Evolutionary conservation across 305 asterid genomes (phyloP).

Genomic region (Solanum hybrid): DNA sequence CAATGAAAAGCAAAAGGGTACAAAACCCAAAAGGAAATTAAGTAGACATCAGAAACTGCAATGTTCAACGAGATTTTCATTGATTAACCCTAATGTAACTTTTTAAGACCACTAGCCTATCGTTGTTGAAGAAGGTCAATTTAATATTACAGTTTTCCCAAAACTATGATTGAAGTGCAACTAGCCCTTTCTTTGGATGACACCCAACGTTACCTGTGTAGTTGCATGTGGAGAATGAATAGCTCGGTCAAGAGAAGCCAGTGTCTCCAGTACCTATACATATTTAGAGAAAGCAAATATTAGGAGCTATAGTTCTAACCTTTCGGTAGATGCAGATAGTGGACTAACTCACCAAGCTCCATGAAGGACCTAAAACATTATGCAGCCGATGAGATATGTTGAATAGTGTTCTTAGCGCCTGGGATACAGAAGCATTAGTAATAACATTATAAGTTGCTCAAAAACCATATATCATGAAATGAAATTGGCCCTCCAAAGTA

Average conservation of each 20-base stretch:
- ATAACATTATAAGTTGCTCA: background rate
- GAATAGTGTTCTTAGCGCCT: conserved; percentile 97
- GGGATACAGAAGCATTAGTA: conserved; percentile 8
- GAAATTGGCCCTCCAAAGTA: background rate
- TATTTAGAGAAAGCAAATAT: conserved; percentile 13
- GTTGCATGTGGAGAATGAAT: conserved; percentile 97
- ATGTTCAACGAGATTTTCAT: background rate
- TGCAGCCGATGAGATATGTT: conserved; percentile 91
- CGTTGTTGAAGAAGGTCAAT: background rate
- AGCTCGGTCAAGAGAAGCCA: conserved; percentile 90
- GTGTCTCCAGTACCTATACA: conserved; percentile 85
- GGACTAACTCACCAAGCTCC: conserved; percentile 78
- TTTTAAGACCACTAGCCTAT: background rate
- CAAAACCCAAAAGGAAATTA: background rate
- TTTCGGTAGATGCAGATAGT: conserved; percentile 7
- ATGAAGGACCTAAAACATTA: conserved; percentile 92
- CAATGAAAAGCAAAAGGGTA: background rate
- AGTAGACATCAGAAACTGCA: background rate
- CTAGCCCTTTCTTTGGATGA: background rate
- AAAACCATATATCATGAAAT: background rate
- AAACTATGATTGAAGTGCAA: background rate
- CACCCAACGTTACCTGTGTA: conserved; percentile 55
- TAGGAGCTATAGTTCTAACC: background rate
- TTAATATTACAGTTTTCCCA: background rate
- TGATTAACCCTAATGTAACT: background rate